Conservation (phyloP, 169 alveolate species). For the Eimeria praecox region DNA sequence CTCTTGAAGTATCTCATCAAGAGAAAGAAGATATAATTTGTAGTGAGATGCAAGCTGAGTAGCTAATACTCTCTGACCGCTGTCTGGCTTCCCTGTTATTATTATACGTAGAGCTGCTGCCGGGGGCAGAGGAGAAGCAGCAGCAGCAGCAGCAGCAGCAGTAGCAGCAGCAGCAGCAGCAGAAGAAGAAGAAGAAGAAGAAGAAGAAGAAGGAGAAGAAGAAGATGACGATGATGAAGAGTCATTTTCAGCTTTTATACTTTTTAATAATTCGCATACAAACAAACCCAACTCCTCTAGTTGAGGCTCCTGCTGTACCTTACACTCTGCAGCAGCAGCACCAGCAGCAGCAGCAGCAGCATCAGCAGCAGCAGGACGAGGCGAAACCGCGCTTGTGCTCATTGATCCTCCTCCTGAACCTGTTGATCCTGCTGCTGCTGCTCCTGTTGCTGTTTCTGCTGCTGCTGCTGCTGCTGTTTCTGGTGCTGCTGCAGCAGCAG, state of each 20-base stretch:
- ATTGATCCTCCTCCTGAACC: background rate
- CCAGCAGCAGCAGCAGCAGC: background rate
- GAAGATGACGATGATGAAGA: background rate
- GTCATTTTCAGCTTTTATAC: background rate
- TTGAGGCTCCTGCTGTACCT: background rate
- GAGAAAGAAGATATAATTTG: background rate
- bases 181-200: background rate
- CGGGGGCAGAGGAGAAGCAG: background rate
- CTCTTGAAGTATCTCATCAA: slow-evolving; percentile 1
- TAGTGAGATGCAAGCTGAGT: slow-evolving; percentile 6
- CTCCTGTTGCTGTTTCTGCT: background rate
- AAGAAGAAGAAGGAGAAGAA: background rate
- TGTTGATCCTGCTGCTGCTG: background rate
- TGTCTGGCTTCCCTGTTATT: slow-evolving; percentile 37
- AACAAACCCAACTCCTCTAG: background rate
- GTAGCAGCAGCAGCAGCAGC: slow-evolving; percentile 2
- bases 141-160: too few species aligned
- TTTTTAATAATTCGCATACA: background rate
- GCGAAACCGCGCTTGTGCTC: background rate
- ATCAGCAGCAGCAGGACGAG: background rate
- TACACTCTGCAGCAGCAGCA: background rate
- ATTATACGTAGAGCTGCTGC: background rate
- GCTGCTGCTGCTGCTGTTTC: background rate
- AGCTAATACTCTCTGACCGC: background rate
- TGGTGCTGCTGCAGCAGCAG: background rate